Base-by-base conservation (phyloP, 345 rosid genomes). In the Salix suchowensis region DNA sequence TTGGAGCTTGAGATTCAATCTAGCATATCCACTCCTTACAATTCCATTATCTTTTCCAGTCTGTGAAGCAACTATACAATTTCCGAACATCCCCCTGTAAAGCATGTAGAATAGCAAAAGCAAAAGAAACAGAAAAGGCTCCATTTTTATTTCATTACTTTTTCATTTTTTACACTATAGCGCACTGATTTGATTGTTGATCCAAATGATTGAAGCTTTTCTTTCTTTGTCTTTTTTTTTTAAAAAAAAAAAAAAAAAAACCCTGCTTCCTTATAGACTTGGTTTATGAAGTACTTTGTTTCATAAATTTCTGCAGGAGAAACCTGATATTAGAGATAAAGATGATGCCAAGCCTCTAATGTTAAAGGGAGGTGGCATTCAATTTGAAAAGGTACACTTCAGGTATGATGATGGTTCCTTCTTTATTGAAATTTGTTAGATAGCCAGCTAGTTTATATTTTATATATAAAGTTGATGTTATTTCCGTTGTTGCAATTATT, bases 371-470 rank as follows among this genome's bases (percentile, higher is more conserved):
- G 98, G 99, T 40, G 86, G 79, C 86, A 92, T 96, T 81, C 84
- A 86, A 80, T 96, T 96, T 84, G 90, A 92, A 37, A 88, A 89
- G 70, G 97, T 96, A 65, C 89, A 91, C 86, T 96, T 96, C 88
- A 87, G 99, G 99, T 96, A 79, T 70, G 67, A 23, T 55, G 16
- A 64, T 83, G 24, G 37, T 67, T 61, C 42, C 65, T 26, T 55
- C 67, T 36, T 67, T 65, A 37, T 78, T 68, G 67, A 62, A 68
- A 32, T 34, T 70, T 60, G 11, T 66, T 37, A 75, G 71, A 40
- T 32, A 28, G 16, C 19, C 24, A 30, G 16, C 6, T 76, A 5
- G 32, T 69, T 36, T 61, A 48, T 40, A 61, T 18, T 61, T 39
- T 65, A 48, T 76, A 32, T 30, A 12, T 67, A 2, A 65, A 55